Base-by-base conservation (phyloP, 805 yeast species). In the Wickerhamiella cacticola region DNA sequence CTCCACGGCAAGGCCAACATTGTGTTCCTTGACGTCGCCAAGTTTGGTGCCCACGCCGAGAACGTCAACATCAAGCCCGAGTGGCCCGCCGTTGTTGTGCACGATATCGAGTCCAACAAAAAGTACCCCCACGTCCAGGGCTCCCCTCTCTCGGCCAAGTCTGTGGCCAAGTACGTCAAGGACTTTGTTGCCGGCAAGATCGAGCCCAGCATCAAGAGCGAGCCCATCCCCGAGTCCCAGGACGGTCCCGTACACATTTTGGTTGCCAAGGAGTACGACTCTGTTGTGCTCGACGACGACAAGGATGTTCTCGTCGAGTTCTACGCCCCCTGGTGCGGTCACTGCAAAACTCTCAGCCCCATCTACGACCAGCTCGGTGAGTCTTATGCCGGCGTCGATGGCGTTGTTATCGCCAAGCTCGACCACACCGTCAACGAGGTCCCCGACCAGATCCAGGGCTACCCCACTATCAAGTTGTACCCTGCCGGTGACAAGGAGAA, bases 371-470 rank as follows among this genome's bases (percentile, higher is more conserved):
- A 88, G 63, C 75, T 92, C 55, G 96, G 89, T 46, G 79, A 70
- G 45, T 58, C 81, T 48, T 83, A 73, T 66, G 70, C 69, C 51
- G 64, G 72, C 45, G 77, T 79, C 60, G 69, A 64, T 41, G 72
- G 78, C 62, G 82, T 89, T 50, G 63, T 78, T 36, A 69, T 92
- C 60, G 96, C 95, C 56, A 78, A 88, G 66, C 68, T 92, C 49
- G 96, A 92, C 68, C 94, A 89, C 64, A 81, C 95, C 50, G 72
- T 71, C 57, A 92, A 92, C 65, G 98, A 92, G 64, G 85, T 89
- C 52, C 80, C 78, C 50, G 82, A 83, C 56, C 55, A 56, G 40
- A 79, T 92, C 57, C 70, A 75, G 54, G 96, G 96, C 49, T 92
- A 84, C 74, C 98, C 98, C 68, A 89, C 96, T 49, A 70, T 92